Percentiles rank a stretch among this genome's conserved stretches.
Conservation (phyloP, 2,329 filamentous ascomycete genomes). For the Pseudocercospora vitis region DNA sequence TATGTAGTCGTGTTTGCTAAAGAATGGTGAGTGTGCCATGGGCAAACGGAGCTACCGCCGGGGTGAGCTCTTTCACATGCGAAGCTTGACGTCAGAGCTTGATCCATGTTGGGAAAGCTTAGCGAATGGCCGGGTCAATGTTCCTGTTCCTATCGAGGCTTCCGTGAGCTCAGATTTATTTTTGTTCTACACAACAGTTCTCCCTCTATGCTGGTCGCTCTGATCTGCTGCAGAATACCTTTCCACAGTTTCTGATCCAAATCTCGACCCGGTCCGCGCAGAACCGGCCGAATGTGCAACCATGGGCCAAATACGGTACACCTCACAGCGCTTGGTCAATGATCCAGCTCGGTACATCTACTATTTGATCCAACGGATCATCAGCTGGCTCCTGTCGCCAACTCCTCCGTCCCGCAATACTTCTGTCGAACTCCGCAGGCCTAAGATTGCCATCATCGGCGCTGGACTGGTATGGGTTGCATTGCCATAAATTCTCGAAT, state of each 20-base stretch:
- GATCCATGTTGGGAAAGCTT: constrained; percentile 1
- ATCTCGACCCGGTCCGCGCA: not conserved
- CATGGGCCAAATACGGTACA: constrained; percentile 16
- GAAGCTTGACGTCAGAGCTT: not conserved
- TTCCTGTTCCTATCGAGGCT: not conserved
- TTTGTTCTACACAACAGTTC: not conserved
- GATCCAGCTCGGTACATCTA: constrained; percentile 60
- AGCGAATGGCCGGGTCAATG: not conserved
- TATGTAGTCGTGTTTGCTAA: too few relatives aligned
- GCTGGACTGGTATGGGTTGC: constrained; percentile 67
- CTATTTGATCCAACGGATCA: constrained; percentile 63
- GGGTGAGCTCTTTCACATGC: not conserved
- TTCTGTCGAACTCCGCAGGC: constrained; percentile 56
- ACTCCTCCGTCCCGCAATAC: constrained; percentile 67
- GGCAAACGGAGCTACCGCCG: not conserved
- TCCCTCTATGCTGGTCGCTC: constrained; percentile 2
- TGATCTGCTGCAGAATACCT: not conserved
- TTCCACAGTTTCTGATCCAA: not conserved
- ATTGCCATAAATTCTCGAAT: too few relatives aligned
- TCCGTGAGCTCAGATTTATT: not conserved
- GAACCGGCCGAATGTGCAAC: constrained; percentile 1
- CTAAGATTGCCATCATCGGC: constrained; percentile 54
- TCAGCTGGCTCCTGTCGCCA: constrained; percentile 67
- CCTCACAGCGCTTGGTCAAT: constrained; percentile 37
- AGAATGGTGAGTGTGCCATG: too few relatives aligned